These are phyloP conservation scores for Morella rubra DNA, from an alignment of 306 rosid genomes.

Conservation along the genomic window DNA sequence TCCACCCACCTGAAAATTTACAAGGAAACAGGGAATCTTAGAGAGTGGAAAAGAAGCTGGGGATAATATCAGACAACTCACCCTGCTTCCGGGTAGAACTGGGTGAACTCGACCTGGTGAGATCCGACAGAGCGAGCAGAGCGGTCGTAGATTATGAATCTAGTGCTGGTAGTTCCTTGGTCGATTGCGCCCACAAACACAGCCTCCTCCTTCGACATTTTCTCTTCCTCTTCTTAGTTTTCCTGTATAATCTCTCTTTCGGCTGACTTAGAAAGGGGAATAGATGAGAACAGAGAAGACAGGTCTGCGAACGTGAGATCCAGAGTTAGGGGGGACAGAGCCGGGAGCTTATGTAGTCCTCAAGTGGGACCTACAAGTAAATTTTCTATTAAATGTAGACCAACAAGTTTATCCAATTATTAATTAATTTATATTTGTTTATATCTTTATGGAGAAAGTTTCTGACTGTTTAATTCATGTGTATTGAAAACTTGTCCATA, in stretches of 20 bases:
- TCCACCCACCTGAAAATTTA: constrained; percentile 71
- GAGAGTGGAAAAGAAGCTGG: neutral
- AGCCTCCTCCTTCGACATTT: constrained; percentile 40
- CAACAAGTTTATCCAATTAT: too few relatives aligned
- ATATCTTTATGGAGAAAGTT: too few relatives aligned
- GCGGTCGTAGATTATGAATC: constrained; percentile 72
- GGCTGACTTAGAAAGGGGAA: neutral
- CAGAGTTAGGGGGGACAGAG: neutral
- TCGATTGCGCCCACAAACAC: constrained; percentile 73
- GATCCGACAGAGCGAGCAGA: constrained; percentile 47
- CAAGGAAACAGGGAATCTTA: neutral
- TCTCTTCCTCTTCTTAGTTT: constrained; percentile 2
- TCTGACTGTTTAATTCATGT: too few relatives aligned
- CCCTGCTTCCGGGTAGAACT: constrained; percentile 84
- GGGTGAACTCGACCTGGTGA: constrained; percentile 93
- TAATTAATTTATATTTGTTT: too few relatives aligned
- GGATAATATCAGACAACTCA: constrained; percentile 11
- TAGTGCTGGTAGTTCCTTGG: constrained; percentile 88
- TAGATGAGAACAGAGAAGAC: neutral
- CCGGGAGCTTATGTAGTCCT: neutral
- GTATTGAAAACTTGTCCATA: too few relatives aligned
- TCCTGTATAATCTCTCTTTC: neutral
- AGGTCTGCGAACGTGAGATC: neutral
- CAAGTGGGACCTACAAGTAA: neutral
- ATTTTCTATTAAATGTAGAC: too few relatives aligned